These are phyloP conservation scores for Pseudogymnoascus pannorum DNA, from an alignment of 2,329 filamentous ascomycete genomes.

Conservation along the genomic window DNA sequence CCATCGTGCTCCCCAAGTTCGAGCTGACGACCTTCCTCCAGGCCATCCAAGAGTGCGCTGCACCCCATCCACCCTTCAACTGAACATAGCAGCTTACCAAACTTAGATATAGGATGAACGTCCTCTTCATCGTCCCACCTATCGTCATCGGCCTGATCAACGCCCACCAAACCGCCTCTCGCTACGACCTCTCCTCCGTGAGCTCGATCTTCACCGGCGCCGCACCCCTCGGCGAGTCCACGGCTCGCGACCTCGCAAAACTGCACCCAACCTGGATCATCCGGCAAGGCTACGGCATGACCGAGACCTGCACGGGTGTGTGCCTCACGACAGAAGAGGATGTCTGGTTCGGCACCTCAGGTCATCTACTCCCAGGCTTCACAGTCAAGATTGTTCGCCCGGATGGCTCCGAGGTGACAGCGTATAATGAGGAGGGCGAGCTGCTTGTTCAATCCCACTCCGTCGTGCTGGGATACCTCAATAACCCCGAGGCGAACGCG, in stretches of 20 bases:
- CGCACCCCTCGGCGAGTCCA: slow-evolving; percentile 69
- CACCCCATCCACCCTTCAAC: neutral
- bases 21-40: slow-evolving; percentile 59
- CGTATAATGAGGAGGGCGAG: slow-evolving; percentile 70
- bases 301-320: slow-evolving; percentile 69
- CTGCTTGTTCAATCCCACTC: slow-evolving; percentile 70
- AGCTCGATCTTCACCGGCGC: slow-evolving; percentile 64
- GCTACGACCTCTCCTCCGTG: slow-evolving; percentile 67
- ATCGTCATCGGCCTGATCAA: slow-evolving; percentile 73
- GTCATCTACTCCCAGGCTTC: slow-evolving; percentile 58
- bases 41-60: slow-evolving; percentile 50
- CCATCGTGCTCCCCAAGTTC: slow-evolving; percentile 68
- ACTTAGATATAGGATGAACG: slow-evolving; percentile 49
- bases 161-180: slow-evolving; percentile 49
- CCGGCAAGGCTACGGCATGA: slow-evolving; percentile 70
- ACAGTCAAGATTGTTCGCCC: slow-evolving; percentile 59
- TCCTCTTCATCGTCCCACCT: slow-evolving; percentile 60
- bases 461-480: slow-evolving; percentile 74
- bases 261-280: slow-evolving; percentile 59
- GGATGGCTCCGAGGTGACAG: slow-evolving; percentile 64
- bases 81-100: neutral
- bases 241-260: slow-evolving; percentile 54
- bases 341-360: slow-evolving; percentile 63
- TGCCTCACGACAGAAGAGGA: slow-evolving; percentile 53
- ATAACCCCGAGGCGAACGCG: slow-evolving; percentile 74